These are phyloP conservation scores for Penicillium tannophilum DNA, from an alignment of 495 filamentous ascomycete genomes.

Conservation along the genomic window DNA sequence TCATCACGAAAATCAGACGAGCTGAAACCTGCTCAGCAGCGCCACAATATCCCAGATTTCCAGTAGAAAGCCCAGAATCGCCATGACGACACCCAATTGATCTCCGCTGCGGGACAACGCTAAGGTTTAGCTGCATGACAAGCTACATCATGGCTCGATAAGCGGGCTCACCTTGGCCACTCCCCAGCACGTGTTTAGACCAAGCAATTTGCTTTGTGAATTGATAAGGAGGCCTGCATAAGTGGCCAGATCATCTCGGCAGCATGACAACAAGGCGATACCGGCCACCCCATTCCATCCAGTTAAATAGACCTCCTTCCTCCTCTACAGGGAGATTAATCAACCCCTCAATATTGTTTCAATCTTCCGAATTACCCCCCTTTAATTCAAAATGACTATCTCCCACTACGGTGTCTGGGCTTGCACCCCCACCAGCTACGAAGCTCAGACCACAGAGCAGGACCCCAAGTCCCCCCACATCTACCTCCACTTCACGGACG, in stretches of 20 bases:
- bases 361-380: not conserved
- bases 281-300: not conserved
- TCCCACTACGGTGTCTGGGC: constrained; percentile 35
- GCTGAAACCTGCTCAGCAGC: constrained; percentile 5
- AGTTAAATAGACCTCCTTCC: not conserved
- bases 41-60: not conserved
- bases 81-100: constrained; percentile 1
- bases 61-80: too few species aligned
- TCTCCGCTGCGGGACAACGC: constrained; percentile 2
- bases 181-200: constrained; percentile 15
- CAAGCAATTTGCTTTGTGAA: constrained; percentile 9
- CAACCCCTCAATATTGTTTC: not conserved
- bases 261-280: constrained; percentile 5
- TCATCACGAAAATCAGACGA: not conserved
- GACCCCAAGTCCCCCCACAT: constrained; percentile 33
- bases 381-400: constrained; percentile 23
- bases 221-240: not conserved
- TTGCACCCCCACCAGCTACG: constrained; percentile 26
- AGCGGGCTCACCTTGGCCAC: not conserved
- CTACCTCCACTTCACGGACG: constrained; percentile 32
- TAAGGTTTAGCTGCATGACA: constrained; percentile 21
- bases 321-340: not conserved
- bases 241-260: constrained; percentile 4
- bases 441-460: constrained; percentile 23
- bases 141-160: constrained; percentile 15